Evolutionary conservation across 2,329 filamentous ascomycete genomes (phyloP).

Genomic region (Fusarium longipes): DNA sequence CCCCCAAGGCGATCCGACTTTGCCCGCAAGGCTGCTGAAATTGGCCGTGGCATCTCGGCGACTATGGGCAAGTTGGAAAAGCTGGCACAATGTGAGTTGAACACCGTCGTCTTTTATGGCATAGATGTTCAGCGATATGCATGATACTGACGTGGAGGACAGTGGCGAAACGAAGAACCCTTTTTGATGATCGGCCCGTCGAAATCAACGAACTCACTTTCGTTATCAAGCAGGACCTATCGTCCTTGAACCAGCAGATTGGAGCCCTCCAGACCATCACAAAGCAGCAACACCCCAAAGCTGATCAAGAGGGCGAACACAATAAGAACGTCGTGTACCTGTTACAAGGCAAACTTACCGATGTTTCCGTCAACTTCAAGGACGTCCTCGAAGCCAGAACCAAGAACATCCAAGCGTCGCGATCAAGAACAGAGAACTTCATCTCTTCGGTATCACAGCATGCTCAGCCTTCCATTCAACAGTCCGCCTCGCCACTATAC

Average conservation of each 20-base stretch:
- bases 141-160: constrained; percentile 19
- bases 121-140: background rate
- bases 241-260: constrained; percentile 85
- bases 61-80: constrained; percentile 97
- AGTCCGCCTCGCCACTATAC: constrained; percentile 88
- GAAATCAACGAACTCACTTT: constrained; percentile 98
- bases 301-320: constrained; percentile 90
- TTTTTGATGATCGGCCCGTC: constrained; percentile 96
- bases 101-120: background rate
- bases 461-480: constrained; percentile 73
- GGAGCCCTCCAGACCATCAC: constrained; percentile 82
- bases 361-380: constrained; percentile 96
- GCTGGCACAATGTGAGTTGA: constrained; percentile 78
- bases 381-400: constrained; percentile 95
- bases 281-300: constrained; percentile 77
- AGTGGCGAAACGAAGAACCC: constrained; percentile 95
- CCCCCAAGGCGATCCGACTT: constrained; percentile 84
- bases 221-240: constrained; percentile 97
- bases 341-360: constrained; percentile 89
- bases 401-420: constrained; percentile 96
- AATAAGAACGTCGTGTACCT: constrained; percentile 97
- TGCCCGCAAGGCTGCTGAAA: constrained; percentile 88
- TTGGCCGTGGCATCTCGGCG: constrained; percentile 88
- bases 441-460: constrained; percentile 89
- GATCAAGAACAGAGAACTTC: constrained; percentile 94